Evolutionary conservation across 495 filamentous ascomycete species (phyloP), one percentile per base, ranked within the genome.

Genomic region (Stereocaulon alpinum): DNA sequence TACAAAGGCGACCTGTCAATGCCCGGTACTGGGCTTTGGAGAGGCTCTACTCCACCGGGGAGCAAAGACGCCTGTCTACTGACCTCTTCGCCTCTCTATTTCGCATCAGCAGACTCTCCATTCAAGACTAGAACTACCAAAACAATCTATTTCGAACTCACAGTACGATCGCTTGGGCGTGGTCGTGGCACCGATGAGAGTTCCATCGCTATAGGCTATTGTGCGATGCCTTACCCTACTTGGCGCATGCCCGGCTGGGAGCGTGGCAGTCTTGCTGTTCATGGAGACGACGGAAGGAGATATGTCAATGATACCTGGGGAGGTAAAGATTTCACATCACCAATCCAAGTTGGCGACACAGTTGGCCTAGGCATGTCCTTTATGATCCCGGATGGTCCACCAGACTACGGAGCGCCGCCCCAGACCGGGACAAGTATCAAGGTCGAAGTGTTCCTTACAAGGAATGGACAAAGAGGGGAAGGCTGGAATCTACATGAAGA

Each of bases 181-280:
- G 72, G 71, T 0, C 69, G 68, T 7, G 69, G 61, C 17, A 41
- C 44, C 18, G 74, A 76, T 61, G 81, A 85, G 29, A 80, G 84
- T 56, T 77, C 82, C 10, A 70, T 96, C 14, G 84, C 89, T 0
- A 70, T 97, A 10, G 92, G 92, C 5, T 95, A 84, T 71, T 74
- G 75, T 1, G 90, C 87, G 1, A 80, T 84, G 50, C 92, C 92
- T 20, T 96, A 95, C 70, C 92, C 92, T 0, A 76, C 80, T 0
- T 96, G 90, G 79, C 81, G 92, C 44, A 80, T 93, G 57, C 92
- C 92, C 0, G 92, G 92, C 2, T 96, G 92, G 92, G 85, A 97
- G 67, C 76, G 91, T 32, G 91, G 81, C 2, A 87, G 84, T 48
- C 66, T 96, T n/a, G 92, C 80, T 7, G 84, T 96, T 12, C 93